Conservation (phyloP, 495 filamentous ascomycete species). For the Trichoderma reesei region DNA sequence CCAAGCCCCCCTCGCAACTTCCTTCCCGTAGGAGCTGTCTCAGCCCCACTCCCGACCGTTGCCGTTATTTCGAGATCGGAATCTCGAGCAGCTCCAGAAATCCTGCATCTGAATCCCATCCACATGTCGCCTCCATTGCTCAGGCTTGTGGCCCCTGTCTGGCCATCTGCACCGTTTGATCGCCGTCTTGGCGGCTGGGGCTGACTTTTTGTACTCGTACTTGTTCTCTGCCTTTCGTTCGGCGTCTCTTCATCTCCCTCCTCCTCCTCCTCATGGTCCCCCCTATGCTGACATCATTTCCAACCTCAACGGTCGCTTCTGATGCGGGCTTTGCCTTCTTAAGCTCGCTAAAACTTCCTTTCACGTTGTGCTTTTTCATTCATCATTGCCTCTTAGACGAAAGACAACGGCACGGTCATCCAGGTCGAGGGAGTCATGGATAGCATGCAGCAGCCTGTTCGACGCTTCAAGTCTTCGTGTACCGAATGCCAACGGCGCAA, state of each 20-base stretch:
- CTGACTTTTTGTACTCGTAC: not conserved
- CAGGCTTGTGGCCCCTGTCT: not conserved
- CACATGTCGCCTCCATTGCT: too few relatives aligned
- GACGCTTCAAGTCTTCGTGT: not conserved
- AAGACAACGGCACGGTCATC: not conserved
- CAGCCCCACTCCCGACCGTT: not conserved
- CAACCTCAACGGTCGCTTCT: too few relatives aligned
- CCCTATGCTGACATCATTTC: too few relatives aligned
- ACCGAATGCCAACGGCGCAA: constrained; percentile 33
- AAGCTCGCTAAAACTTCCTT: too few relatives aligned
- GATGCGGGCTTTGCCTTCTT: too few relatives aligned
- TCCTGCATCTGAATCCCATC: too few relatives aligned
- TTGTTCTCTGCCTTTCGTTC: not conserved
- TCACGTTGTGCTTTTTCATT: not conserved
- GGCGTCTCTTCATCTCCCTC: not conserved
- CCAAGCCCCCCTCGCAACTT: not conserved
- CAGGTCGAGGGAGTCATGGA: not conserved
- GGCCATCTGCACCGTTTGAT: not conserved
- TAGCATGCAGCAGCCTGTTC: not conserved
- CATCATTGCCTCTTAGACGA: not conserved
- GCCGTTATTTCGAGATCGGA: not conserved
- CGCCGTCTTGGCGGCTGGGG: not conserved
- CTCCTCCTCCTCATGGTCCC: not conserved
- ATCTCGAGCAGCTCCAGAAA: too few relatives aligned
- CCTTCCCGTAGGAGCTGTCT: not conserved